Evolutionary conservation across 345 rosid species (phyloP).

Genomic region (Populus davidiana): DNA sequence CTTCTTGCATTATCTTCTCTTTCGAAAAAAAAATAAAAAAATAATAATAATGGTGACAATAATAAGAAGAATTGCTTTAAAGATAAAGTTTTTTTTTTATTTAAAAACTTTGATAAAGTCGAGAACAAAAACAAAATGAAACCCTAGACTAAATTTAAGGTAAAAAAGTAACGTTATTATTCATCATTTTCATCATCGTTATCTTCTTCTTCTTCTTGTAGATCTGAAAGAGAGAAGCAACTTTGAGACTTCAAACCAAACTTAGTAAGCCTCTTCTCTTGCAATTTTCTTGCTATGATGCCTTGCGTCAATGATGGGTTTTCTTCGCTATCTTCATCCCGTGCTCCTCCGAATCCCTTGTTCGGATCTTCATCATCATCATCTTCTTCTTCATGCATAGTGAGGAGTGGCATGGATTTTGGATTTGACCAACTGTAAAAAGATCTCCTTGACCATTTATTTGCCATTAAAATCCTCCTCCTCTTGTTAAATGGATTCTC

Average conservation of each 20-base stretch:
- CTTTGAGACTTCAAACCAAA: constrained; percentile 46
- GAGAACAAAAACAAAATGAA: background rate
- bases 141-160: background rate
- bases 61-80: background rate
- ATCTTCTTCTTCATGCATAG: constrained; percentile 38
- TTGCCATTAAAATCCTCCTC: constrained; percentile 55
- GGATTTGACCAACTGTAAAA: constrained; percentile 56
- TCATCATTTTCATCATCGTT: background rate
- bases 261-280: constrained; percentile 18
- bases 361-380: background rate
- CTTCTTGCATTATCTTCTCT: background rate
- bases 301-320: constrained; percentile 5
- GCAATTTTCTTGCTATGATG: background rate
- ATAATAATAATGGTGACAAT: no score
- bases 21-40: background rate
- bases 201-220: constrained; percentile 34
- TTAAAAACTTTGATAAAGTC: background rate
- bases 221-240: constrained; percentile 72
- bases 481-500: constrained; percentile 83
- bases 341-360: background rate
- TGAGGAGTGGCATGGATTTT: constrained; percentile 75
- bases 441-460: constrained; percentile 40
- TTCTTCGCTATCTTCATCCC: constrained; percentile 3
- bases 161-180: background rate
- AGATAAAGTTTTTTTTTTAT: constrained; percentile 12